Evolutionary conservation across 495 filamentous ascomycete species (phyloP).

Genomic region (Neurospora intermedia): DNA sequence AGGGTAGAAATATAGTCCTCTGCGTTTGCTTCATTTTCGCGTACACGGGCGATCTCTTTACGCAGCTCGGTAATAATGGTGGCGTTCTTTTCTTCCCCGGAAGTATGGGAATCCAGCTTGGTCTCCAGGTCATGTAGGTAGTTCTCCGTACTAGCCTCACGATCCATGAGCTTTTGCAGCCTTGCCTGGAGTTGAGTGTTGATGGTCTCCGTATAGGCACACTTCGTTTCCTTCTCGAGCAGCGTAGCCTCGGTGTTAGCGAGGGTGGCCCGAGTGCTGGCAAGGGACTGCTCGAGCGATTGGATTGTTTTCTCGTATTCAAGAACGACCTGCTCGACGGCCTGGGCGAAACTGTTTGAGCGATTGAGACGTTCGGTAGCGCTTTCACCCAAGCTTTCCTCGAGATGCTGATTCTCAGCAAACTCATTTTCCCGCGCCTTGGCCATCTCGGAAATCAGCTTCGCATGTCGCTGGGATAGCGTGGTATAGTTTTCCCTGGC

Average conservation of each 20-base stretch:
- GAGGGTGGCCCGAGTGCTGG: constrained; percentile 76
- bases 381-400: constrained; percentile 56
- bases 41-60: constrained; percentile 80
- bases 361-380: constrained; percentile 85
- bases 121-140: constrained; percentile 87
- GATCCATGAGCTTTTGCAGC: constrained; percentile 79
- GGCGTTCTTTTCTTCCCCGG: constrained; percentile 84
- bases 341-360: constrained; percentile 88
- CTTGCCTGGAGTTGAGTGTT: constrained; percentile 81
- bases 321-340: constrained; percentile 88
- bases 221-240: constrained; percentile 86
- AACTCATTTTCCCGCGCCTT: constrained; percentile 62
- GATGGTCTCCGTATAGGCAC: constrained; percentile 82
- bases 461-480: constrained; percentile 83
- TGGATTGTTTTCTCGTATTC: constrained; percentile 99
- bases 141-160: constrained; percentile 77
- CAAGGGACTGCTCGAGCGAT: constrained; percentile 80
- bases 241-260: constrained; percentile 74
- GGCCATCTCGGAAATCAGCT: constrained; percentile 87
- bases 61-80: constrained; percentile 77
- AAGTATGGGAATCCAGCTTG: constrained; percentile 79
- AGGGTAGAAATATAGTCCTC: constrained; percentile 97
- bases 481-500: constrained; percentile 90
- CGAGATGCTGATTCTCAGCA: constrained; percentile 36
- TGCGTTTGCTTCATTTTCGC: constrained; percentile 76